Percentiles rank a stretch among this genome's conserved stretches.
phyloP scores from a whole-genome alignment of 2,329 filamentous ascomycete species.

The Grosmannia clavigera region DNA sequence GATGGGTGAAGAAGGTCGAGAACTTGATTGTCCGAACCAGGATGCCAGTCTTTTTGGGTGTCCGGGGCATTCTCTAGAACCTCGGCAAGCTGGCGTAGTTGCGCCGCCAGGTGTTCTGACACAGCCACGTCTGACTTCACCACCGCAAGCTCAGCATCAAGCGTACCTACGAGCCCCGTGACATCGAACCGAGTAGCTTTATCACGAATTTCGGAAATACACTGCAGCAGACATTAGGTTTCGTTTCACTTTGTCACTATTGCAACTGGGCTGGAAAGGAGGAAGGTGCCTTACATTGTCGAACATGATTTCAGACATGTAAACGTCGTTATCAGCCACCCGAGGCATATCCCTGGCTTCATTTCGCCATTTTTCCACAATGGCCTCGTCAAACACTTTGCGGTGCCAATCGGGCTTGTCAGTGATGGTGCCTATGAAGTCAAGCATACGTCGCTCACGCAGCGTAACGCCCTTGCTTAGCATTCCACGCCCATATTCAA shows the following conservation, averaged over 20 bases:
- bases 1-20: constrained; percentile 48
- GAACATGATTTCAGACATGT: constrained; percentile 10
- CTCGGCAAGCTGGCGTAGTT: constrained; percentile 25
- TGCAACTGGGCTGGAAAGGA: not conserved
- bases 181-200: constrained; percentile 34
- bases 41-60: constrained; percentile 37
- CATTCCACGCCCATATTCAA: not conserved
- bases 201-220: constrained; percentile 33
- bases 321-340: constrained; percentile 5
- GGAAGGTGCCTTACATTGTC: not conserved
- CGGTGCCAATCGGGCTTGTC: constrained; percentile 25
- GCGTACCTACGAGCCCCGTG: constrained; percentile 27
- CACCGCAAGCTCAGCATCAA: constrained; percentile 28
- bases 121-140: constrained; percentile 41
- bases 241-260: not conserved
- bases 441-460: constrained; percentile 24
- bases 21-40: constrained; percentile 36
- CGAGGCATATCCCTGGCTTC: constrained; percentile 14
- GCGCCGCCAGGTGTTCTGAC: constrained; percentile 15
- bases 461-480: constrained; percentile 1
- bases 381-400: constrained; percentile 21
- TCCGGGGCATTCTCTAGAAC: constrained; percentile 30
- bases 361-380: constrained; percentile 20
- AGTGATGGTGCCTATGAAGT: constrained; percentile 21
- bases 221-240: constrained; percentile 11